phyloP scores from a whole-genome alignment of 2,329 filamentous ascomycete genomes.

The Achaetomium macrosporum region DNA sequence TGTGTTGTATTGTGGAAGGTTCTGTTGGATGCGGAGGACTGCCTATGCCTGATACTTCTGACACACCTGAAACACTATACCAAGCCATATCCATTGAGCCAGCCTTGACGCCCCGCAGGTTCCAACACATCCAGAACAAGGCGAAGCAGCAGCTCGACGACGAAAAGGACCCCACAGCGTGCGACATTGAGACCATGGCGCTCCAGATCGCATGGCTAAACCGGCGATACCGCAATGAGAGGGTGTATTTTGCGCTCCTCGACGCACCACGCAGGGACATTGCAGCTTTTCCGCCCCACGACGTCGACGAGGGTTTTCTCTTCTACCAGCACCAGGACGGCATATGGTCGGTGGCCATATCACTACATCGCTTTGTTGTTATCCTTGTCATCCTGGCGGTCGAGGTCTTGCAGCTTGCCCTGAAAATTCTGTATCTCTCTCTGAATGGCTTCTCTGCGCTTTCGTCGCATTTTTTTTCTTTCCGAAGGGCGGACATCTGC shows the following conservation, averaged over 20 bases:
- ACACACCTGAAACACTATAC: too few relatives aligned
- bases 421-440: too few relatives aligned
- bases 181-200: slow-evolving; percentile 4
- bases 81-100: too few relatives aligned
- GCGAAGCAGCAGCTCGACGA: neutral
- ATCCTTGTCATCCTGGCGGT: too few relatives aligned
- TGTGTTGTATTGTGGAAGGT: too few relatives aligned
- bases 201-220: slow-evolving; percentile 10
- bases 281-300: neutral
- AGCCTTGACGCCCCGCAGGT: too few relatives aligned
- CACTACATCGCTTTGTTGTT: neutral
- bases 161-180: neutral
- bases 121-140: slow-evolving; percentile 1
- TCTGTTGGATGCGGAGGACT: too few relatives aligned
- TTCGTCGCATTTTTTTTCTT: too few relatives aligned
- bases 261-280: slow-evolving; percentile 1
- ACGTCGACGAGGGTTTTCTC: slow-evolving; percentile 1
- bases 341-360: slow-evolving; percentile 2
- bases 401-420: too few relatives aligned
- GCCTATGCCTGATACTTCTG: too few relatives aligned
- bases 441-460: too few relatives aligned
- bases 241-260: slow-evolving; percentile 3
- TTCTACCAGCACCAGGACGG: neutral
- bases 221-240: neutral
- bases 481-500: too few relatives aligned